Evolutionary conservation across 345 rosid genomes (phyloP).

Genomic region (Aquilaria yunnanensis): DNA sequence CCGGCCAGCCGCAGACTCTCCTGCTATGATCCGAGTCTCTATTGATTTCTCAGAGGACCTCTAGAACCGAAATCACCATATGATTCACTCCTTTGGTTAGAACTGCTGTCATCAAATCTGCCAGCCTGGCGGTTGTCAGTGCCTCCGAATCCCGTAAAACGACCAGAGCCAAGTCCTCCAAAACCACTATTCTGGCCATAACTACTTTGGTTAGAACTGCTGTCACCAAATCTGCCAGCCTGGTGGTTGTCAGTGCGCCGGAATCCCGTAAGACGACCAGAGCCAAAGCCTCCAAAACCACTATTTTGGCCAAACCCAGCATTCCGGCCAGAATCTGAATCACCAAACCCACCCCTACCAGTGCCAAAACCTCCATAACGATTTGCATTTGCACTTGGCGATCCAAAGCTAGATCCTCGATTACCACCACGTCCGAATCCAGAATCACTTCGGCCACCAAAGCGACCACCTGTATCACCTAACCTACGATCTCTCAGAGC

Average conservation of each 20-base stretch:
- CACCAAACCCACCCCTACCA: neutral
- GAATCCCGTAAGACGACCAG: constrained; percentile 35
- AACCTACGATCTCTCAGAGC: constrained; percentile 24
- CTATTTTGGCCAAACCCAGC: no score
- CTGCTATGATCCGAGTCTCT: no score
- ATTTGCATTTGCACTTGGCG: constrained; percentile 23
- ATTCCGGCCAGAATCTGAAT: constrained; percentile 12
- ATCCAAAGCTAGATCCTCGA: constrained; percentile 22
- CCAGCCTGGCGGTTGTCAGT: constrained; percentile 11
- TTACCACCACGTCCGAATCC: constrained; percentile 11
- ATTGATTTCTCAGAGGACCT: no score
- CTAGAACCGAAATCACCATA: neutral
- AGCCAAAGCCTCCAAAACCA: constrained; percentile 35
- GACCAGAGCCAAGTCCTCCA: constrained; percentile 37
- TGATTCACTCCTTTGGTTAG: neutral
- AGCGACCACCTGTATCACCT: constrained; percentile 28
- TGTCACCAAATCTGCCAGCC: constrained; percentile 23
- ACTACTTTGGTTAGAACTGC: neutral
- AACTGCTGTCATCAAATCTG: constrained; percentile 18
- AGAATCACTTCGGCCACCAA: constrained; percentile 24
- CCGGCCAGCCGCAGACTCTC: no score
- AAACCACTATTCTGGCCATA: constrained; percentile 8
- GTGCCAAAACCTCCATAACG: constrained; percentile 29
- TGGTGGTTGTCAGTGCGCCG: constrained; percentile 15
- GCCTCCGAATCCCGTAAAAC: constrained; percentile 32